Base-by-base conservation (phyloP, 305 asterid species). In the Fraxinus velutina region DNA sequence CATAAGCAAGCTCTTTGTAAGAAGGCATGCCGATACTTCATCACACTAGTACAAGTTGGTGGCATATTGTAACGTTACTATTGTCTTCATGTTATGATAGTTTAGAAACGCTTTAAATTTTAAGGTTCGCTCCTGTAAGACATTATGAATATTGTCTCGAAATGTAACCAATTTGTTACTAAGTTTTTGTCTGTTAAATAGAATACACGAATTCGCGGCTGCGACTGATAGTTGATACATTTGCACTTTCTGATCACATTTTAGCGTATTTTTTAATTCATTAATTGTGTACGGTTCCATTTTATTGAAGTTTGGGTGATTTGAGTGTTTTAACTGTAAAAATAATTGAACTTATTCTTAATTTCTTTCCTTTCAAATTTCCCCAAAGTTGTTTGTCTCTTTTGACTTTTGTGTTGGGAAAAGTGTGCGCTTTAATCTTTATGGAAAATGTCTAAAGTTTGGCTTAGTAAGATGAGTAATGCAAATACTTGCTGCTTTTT, bases 1-100 rank as follows among this genome's bases (percentile, higher is more conserved):
- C 89, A 85, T 94, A 75, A 90, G 86, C 92, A 94, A 92, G 91
- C 90, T 94, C 76, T 94, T 94, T 79, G 92, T 88, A 86, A 89
- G 88, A 86, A 91, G 82, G 89, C 34, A 75, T 19, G 78, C 85
- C 62, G 79, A 84, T 60, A 82, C 93, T 73, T 81, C 94, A 19
- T 32, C 87, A 32, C 82, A 90, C 77, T 87, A 89, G 64, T 68
- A 5, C 78, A 42, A 70, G 74, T 19, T 32, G 24, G 24, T 83
- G 74, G 47, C 79, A 33, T 29, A 29, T 29, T 27, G 37, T 27
- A 68, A 13, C 29, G 17, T 66, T 29, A 66, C 37, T 57, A 21
- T 27, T 7, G 15, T 6, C 89, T 66, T 27, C 24, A 12, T 24
- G 34, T 64, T 64, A 60, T 21, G 74, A 27, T 37, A 27, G 8